Evolutionary conservation across 2,329 filamentous ascomycete species (phyloP).

Genomic region (Claviceps sp.): DNA sequence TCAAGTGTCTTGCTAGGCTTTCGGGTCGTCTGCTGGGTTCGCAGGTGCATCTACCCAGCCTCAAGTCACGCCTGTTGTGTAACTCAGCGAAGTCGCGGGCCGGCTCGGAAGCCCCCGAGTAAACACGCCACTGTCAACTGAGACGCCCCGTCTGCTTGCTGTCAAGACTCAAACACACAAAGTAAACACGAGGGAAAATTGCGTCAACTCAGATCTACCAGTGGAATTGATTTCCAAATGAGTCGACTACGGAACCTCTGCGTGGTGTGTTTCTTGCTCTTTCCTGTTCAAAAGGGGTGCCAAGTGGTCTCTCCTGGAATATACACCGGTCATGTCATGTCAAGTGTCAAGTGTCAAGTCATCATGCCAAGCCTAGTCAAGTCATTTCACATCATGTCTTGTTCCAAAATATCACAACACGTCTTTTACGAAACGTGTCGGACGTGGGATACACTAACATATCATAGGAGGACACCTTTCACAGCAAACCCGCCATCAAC

Average conservation of each 20-base stretch:
- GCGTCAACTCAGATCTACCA: neutral
- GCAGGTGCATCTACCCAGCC: slow-evolving; percentile 4
- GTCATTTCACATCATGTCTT: neutral
- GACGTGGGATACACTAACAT: neutral
- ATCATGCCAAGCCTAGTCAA: no score
- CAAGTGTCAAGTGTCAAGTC: neutral
- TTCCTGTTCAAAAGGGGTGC: neutral
- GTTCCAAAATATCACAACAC: neutral
- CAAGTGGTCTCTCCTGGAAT: neutral
- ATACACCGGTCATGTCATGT: neutral
- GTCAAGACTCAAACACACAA: neutral
- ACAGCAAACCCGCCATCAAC: slow-evolving; percentile 71
- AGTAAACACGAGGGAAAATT: no score
- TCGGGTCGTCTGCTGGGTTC: slow-evolving; percentile 6
- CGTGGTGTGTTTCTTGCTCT: neutral
- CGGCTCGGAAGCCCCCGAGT: neutral
- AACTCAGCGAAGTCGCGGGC: slow-evolving; percentile 2
- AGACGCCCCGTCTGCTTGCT: neutral
- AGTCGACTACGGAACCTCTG: slow-evolving; percentile 2
- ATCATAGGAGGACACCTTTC: slow-evolving; percentile 72
- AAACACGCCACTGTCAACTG: neutral
- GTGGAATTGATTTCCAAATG: neutral
- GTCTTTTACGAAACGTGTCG: neutral
- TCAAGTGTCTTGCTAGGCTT: slow-evolving; percentile 1
- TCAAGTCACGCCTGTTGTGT: slow-evolving; percentile 3